phyloP scores from a whole-genome alignment of 2,329 filamentous ascomycete genomes.

The Alternaria infectoria region DNA sequence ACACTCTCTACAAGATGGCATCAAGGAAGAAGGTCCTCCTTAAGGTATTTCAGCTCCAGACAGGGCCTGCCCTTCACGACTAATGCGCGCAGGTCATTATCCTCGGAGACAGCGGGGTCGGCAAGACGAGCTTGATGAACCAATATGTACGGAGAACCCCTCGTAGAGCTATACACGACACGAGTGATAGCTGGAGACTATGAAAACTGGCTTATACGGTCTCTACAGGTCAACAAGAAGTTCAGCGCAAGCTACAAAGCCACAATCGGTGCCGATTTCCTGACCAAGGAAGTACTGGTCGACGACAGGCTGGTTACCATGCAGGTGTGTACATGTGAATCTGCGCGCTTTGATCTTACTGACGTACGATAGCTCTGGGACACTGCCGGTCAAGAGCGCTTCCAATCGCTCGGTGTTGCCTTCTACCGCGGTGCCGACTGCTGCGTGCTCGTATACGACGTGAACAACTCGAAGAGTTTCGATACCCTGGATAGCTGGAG shows the following conservation, averaged over 20 bases:
- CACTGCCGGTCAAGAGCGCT: conserved; percentile 94
- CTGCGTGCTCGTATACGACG: conserved; percentile 96
- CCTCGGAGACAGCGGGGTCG: conserved; percentile 96
- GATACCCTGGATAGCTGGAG: conserved; percentile 98
- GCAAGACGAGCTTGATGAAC: conserved; percentile 99
- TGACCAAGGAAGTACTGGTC: conserved; percentile 96
- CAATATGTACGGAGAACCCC: conserved; percentile 83
- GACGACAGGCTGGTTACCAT: conserved; percentile 98
- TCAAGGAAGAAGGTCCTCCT: conserved; percentile 81
- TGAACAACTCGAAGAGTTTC: conserved; percentile 99
- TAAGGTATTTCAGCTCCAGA: conserved; percentile 65
- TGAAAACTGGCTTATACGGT: conserved; percentile 14
- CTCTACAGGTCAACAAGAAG: conserved; percentile 93
- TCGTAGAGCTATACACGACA: not conserved
- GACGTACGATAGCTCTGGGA: conserved; percentile 79
- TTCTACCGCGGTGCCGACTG: conserved; percentile 98
- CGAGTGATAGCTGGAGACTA: not conserved
- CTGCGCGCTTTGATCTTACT: conserved; percentile 20
- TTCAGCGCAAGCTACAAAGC: conserved; percentile 99
- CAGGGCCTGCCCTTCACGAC: not conserved
- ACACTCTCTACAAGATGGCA: conserved; percentile 33
- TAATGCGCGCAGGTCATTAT: conserved; percentile 81
- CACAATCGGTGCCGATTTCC: conserved; percentile 97
- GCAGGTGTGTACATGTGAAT: conserved; percentile 70
- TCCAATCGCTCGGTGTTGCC: conserved; percentile 94